Conservation (phyloP, 176 grass and related monocot species). For the Oryza meyeriana region DNA sequence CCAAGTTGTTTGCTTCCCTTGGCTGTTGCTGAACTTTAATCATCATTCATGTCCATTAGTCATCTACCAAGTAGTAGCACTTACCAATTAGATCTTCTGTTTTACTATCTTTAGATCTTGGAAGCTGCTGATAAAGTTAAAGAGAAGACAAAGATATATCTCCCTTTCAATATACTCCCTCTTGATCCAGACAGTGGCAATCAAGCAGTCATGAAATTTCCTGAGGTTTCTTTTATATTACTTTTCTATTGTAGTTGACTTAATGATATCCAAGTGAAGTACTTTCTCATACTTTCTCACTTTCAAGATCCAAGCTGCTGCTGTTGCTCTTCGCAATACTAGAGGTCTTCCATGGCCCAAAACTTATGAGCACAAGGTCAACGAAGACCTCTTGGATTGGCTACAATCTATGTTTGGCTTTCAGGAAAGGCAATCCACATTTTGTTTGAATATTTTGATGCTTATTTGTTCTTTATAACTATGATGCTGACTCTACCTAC, state of each 20-base stretch:
- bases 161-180: constrained; percentile 93
- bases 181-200: constrained; percentile 92
- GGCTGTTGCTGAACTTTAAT: neutral
- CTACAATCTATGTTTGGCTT: constrained; percentile 99
- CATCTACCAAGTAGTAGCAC: neutral
- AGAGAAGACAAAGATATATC: constrained; percentile 84
- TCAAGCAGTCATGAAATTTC: constrained; percentile 87
- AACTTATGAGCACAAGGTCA: constrained; percentile 74
- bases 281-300: constrained; percentile 36
- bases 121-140: constrained; percentile 78
- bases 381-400: constrained; percentile 93
- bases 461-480: constrained; percentile 24
- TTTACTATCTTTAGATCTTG: constrained; percentile 61
- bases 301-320: constrained; percentile 87
- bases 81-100: constrained; percentile 15
- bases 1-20: constrained; percentile 18
- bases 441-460: constrained; percentile 7
- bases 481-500: constrained; percentile 14
- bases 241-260: neutral
- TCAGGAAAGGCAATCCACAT: constrained; percentile 62
- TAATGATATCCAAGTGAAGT: constrained; percentile 29
- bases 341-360: constrained; percentile 87
- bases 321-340: constrained; percentile 72
- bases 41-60: constrained; percentile 20
- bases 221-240: constrained; percentile 54